phyloP scores from a whole-genome alignment of 1,139 yeast species.

The Suhomyces atakaporum region DNA sequence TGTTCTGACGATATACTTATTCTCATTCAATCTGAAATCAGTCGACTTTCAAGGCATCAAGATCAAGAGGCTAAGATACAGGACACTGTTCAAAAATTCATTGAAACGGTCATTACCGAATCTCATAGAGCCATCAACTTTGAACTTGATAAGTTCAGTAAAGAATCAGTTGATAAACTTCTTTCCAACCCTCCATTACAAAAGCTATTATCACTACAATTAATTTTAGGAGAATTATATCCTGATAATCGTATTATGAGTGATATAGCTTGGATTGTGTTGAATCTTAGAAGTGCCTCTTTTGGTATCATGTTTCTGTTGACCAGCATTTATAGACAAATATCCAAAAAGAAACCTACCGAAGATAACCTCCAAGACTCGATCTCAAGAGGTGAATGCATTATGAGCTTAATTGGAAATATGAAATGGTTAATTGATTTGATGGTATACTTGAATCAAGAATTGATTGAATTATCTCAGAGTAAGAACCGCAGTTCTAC shows the following conservation, averaged over 20 bases:
- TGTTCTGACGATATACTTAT: conserved; percentile 69
- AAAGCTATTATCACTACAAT: conserved; percentile 62
- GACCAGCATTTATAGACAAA: conserved; percentile 59
- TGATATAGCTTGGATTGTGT: conserved; percentile 65
- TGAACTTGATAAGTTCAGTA: conserved; percentile 60
- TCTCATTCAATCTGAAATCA: conserved; percentile 50
- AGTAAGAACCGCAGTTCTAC: conserved; percentile 18
- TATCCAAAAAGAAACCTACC: conserved; percentile 50
- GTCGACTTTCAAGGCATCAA: conserved; percentile 20
- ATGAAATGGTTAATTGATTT: conserved; percentile 81
- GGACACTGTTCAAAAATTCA: conserved; percentile 32
- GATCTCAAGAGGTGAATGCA: conserved; percentile 55
- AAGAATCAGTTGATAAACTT: conserved; percentile 70
- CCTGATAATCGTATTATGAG: conserved; percentile 38
- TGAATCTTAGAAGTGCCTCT: conserved; percentile 69
- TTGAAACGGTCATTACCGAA: conserved; percentile 56
- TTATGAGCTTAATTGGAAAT: conserved; percentile 66
- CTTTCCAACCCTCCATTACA: conserved; percentile 75
- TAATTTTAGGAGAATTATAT: conserved; percentile 59
- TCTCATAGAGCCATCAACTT: conserved; percentile 70
- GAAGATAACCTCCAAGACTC: conserved; percentile 58
- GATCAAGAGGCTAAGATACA: conserved; percentile 17
- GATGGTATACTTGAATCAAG: conserved; percentile 66
- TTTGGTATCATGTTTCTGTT: conserved; percentile 76
- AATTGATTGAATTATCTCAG: conserved; percentile 47